Percentiles rank a stretch among this genome's conserved stretches.
Evolutionary conservation across 2,329 filamentous ascomycete genomes (phyloP).

Genomic region (Exophiala mesophila): DNA sequence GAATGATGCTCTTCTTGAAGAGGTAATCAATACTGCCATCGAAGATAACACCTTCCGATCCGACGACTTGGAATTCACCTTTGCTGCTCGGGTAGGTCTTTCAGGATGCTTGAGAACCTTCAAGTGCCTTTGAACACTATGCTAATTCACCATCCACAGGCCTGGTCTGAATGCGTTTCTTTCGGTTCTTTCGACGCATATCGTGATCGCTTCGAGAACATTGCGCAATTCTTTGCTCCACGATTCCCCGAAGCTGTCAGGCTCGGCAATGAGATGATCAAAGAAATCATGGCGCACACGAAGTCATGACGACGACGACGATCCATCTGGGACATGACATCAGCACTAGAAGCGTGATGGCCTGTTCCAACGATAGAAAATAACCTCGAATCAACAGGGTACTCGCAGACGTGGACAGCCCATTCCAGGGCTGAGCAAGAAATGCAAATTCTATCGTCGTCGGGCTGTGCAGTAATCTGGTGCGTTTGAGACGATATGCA

Average conservation of each 20-base stretch:
- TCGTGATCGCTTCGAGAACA: conserved; percentile 82
- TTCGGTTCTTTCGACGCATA: conserved; percentile 92
- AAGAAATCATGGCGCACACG: conserved; percentile 82
- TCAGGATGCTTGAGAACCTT: too few species aligned
- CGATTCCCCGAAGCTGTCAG: conserved; percentile 81
- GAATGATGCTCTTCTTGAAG: conserved; percentile 72
- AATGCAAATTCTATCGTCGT: too few species aligned
- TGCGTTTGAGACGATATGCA: too few species aligned
- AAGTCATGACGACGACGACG: conserved; percentile 23
- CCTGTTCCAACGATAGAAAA: too few species aligned
- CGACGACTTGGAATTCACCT: conserved; percentile 95
- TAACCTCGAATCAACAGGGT: too few species aligned
- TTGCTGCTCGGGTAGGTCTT: conserved; percentile 67
- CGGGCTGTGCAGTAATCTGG: too few species aligned
- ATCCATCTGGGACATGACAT: too few species aligned
- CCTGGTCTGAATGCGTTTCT: conserved; percentile 90
- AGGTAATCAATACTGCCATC: conserved; percentile 78
- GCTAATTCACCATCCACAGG: conserved; percentile 38
- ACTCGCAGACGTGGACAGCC: too few species aligned
- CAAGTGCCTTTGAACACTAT: too few species aligned
- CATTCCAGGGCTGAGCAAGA: too few species aligned
- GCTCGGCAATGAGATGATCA: conserved; percentile 95
- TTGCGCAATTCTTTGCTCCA: conserved; percentile 86
- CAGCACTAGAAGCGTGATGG: too few species aligned
- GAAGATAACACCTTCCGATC: conserved; percentile 88